phyloP scores from a whole-genome alignment of 495 filamentous ascomycete species.

The Daldinia vernicosa region DNA sequence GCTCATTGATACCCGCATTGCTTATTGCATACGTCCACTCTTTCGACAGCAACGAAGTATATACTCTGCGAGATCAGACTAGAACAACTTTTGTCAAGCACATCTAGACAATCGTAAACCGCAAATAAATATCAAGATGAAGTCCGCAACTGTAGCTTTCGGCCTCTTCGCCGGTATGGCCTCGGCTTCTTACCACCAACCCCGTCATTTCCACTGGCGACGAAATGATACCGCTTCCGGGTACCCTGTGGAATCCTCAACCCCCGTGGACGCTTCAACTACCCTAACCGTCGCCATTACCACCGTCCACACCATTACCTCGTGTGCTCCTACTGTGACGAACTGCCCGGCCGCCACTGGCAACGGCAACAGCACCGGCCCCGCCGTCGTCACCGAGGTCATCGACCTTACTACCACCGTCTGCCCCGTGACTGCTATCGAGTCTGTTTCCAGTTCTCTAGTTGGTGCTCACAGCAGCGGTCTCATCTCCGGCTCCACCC shows the following conservation, averaged over 20 bases:
- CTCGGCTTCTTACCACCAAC: constrained; percentile 52
- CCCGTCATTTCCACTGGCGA: constrained; percentile 52
- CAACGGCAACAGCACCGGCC: constrained; percentile 49
- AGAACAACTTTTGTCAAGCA: constrained; percentile 35
- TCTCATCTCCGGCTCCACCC: constrained; percentile 47
- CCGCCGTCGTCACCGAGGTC: constrained; percentile 56
- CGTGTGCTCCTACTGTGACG: constrained; percentile 68
- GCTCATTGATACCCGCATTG: constrained; percentile 47
- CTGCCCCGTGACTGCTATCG: constrained; percentile 55
- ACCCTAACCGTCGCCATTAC: constrained; percentile 65
- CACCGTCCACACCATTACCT: constrained; percentile 66
- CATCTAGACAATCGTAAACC: constrained; percentile 22
- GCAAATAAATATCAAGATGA: constrained; percentile 53
- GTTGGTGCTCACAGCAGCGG: constrained; percentile 48
- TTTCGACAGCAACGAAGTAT: constrained; percentile 46
- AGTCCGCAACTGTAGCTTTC: constrained; percentile 53
- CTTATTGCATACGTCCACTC: constrained; percentile 48
- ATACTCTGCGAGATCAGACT: constrained; percentile 44
- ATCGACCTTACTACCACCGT: constrained; percentile 55
- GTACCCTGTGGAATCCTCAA: no score
- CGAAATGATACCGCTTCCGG: constrained; percentile 47
- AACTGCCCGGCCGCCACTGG: constrained; percentile 64
- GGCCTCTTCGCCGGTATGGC: constrained; percentile 57
- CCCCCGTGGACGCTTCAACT: constrained; percentile 42
- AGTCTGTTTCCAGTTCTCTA: constrained; percentile 54